Evolutionary conservation across 768 basidiomycete species (phyloP).

Genomic region (Lactifluus piperatus): DNA sequence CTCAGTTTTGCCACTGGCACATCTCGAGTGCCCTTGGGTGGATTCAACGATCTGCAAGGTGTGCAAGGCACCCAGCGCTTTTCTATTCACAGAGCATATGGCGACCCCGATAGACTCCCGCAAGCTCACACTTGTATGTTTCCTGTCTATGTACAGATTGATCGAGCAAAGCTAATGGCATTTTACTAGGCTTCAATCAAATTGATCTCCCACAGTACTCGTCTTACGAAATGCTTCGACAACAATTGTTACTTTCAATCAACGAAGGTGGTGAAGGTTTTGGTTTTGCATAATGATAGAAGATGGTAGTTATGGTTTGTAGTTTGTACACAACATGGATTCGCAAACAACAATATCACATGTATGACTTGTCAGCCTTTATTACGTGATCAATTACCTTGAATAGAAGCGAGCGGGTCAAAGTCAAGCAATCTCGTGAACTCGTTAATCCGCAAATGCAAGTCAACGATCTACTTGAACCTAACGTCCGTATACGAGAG

Average conservation of each 20-base stretch:
- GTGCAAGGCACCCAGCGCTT: constrained; percentile 92
- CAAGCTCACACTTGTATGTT: constrained; percentile 83
- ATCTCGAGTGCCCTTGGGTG: constrained; percentile 87
- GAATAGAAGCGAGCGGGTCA: no score
- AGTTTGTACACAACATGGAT: neutral
- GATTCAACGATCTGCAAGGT: constrained; percentile 92
- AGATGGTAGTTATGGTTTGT: no score
- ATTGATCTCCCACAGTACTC: constrained; percentile 92
- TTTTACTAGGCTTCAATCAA: constrained; percentile 73
- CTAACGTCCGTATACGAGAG: constrained; percentile 75
- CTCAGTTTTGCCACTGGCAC: constrained; percentile 94
- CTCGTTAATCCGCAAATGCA: constrained; percentile 28
- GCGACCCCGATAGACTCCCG: constrained; percentile 73
- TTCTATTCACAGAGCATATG: constrained; percentile 92
- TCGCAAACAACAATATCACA: neutral
- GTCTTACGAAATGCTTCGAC: constrained; percentile 92
- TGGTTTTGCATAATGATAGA: constrained; percentile 52
- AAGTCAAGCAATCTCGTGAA: no score
- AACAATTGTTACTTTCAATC: constrained; percentile 83
- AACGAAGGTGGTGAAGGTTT: constrained; percentile 96
- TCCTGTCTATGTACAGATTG: neutral
- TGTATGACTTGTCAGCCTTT: neutral
- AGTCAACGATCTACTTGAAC: constrained; percentile 38
- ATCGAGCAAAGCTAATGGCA: constrained; percentile 11
- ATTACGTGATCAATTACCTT: neutral